Percentiles rank a stretch among this genome's conserved stretches.
Conservation (phyloP, 257 asterid genomes). For the Nicotiana obtusifolia region DNA sequence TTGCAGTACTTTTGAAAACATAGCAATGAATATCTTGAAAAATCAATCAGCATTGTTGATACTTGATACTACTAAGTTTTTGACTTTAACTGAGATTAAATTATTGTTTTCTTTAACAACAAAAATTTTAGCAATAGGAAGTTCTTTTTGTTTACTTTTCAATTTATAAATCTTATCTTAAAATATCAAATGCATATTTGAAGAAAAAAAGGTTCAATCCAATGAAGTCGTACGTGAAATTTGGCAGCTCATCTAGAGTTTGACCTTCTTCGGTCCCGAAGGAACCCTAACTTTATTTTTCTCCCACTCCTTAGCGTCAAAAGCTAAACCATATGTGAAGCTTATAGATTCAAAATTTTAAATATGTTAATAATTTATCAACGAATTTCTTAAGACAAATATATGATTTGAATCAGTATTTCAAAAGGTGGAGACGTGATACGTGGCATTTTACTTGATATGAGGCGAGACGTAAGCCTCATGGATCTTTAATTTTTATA, state of each 20-base stretch:
- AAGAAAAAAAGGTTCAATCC: neutral
- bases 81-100: neutral
- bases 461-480: too few species aligned
- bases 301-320: too few species aligned
- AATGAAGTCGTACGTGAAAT: neutral
- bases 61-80: neutral
- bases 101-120: neutral
- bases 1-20: neutral
- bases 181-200: neutral
- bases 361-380: too few species aligned
- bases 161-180: neutral
- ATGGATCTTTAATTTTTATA: too few species aligned
- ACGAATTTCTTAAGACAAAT: too few species aligned
- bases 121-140: neutral
- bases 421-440: too few species aligned
- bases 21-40: neutral
- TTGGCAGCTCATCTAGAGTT: neutral
- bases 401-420: too few species aligned
- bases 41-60: neutral
- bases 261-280: neutral
- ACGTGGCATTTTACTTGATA: too few species aligned
- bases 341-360: too few species aligned
- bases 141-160: neutral
- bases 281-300: neutral
- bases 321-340: too few species aligned